These are phyloP conservation scores for Sarocladiaceae sp. DNA, from an alignment of 2,329 filamentous ascomycete genomes.

Conservation along the genomic window DNA sequence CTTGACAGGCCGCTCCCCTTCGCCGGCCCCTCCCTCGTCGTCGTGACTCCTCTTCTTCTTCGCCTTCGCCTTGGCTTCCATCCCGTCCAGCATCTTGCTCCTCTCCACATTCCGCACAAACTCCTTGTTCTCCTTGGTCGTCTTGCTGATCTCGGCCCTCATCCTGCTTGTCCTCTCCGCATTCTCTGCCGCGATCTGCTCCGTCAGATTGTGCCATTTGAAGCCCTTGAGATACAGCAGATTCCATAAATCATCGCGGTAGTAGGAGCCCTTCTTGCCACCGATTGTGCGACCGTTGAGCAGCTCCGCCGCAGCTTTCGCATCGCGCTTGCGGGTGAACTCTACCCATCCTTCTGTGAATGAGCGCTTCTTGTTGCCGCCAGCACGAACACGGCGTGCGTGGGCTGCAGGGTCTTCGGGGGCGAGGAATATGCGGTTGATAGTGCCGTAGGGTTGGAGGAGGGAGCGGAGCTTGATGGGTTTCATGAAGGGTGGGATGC, in stretches of 20 bases:
- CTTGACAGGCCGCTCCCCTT: conserved; percentile 15
- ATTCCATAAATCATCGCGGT: conserved; percentile 84
- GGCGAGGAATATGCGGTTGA: conserved; percentile 73
- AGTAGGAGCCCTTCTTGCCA: conserved; percentile 77
- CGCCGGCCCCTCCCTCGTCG: conserved; percentile 14
- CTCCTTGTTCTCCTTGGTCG: conserved; percentile 72
- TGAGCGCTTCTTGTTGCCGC: conserved; percentile 78
- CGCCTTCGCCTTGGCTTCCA: conserved; percentile 51
- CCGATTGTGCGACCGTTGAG: conserved; percentile 74
- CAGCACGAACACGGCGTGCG: conserved; percentile 58
- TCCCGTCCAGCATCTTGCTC: conserved; percentile 72
- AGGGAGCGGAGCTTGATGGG: conserved; percentile 69
- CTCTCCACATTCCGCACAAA: conserved; percentile 75
- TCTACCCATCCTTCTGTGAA: conserved; percentile 86
- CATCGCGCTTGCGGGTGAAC: conserved; percentile 68
- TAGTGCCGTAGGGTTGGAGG: conserved; percentile 65
- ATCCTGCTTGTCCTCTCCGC: conserved; percentile 70
- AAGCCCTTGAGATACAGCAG: conserved; percentile 75
- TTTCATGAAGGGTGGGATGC: conserved; percentile 85
- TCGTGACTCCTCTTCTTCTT: conserved; percentile 30
- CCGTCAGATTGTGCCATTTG: conserved; percentile 71
- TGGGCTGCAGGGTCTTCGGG: conserved; percentile 66
- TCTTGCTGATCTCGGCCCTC: conserved; percentile 69
- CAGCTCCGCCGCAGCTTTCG: conserved; percentile 67
- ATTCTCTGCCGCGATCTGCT: conserved; percentile 76